Percentiles rank a stretch among this genome's conserved stretches.
phyloP scores from a whole-genome alignment of 2,329 filamentous ascomycete genomes.

The Alternaria gaisen region DNA sequence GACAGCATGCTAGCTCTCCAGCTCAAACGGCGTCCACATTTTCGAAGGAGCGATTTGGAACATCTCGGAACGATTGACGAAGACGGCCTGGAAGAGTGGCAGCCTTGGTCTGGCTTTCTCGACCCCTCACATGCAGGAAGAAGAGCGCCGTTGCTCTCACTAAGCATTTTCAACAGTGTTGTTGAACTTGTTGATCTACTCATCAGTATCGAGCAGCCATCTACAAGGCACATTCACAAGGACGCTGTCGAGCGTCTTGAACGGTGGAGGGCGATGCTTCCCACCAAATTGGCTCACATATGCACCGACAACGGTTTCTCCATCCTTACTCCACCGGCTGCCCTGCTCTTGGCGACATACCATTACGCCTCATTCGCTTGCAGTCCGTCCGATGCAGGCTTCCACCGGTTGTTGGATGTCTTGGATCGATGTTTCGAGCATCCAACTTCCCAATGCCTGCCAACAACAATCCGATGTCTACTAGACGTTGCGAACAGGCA shows the following conservation, averaged over 20 bases:
- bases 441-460: conserved; percentile 32
- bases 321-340: conserved; percentile 36
- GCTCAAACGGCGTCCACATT: conserved; percentile 61
- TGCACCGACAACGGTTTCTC: conserved; percentile 20
- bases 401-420: conserved; percentile 31
- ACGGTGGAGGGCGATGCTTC: conserved; percentile 49
- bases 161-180: conserved; percentile 64
- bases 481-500: conserved; percentile 31
- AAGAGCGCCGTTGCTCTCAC: conserved; percentile 51
- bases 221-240: not conserved
- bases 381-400: conserved; percentile 29
- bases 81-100: conserved; percentile 77
- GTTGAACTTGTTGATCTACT: conserved; percentile 46
- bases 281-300: conserved; percentile 35
- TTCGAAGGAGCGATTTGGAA: conserved; percentile 60
- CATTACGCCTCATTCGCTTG: conserved; percentile 33
- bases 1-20: conserved; percentile 67
- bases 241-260: conserved; percentile 45
- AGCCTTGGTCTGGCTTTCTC: conserved; percentile 69
- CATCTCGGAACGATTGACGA: conserved; percentile 64
- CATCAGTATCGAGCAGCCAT: conserved; percentile 15
- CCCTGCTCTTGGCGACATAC: conserved; percentile 42
- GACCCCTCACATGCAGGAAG: conserved; percentile 29
- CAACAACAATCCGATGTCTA: conserved; percentile 40
- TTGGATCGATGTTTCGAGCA: conserved; percentile 36